These are phyloP conservation scores for Acacia confusa DNA, from an alignment of 306 rosid genomes.

Conservation along the genomic window DNA sequence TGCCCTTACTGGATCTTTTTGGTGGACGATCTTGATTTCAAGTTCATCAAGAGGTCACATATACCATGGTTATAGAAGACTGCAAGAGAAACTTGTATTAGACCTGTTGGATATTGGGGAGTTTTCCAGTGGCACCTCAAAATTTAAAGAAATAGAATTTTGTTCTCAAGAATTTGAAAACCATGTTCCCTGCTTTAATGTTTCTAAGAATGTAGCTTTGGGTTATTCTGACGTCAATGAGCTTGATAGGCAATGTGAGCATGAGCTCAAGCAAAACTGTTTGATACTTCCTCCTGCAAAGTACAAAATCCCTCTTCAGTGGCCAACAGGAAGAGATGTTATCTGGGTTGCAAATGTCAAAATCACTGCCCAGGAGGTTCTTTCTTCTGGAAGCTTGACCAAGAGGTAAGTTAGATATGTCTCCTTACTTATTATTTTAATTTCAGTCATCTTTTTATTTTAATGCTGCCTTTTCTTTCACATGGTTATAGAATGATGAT, in stretches of 20 bases:
- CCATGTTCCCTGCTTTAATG: conserved; percentile 84
- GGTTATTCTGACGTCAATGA: conserved; percentile 52
- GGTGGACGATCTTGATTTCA: conserved; percentile 92
- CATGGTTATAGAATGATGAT: conserved; percentile 85
- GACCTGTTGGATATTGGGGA: conserved; percentile 91
- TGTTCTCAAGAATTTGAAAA: conserved; percentile 76
- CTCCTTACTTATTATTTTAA: background rate
- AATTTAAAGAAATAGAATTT: conserved; percentile 74
- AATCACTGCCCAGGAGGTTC: conserved; percentile 89
- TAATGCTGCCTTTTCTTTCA: conserved; percentile 20
- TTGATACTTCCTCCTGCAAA: conserved; percentile 77
- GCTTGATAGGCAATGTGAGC: conserved; percentile 61
- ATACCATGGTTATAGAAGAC: conserved; percentile 87
- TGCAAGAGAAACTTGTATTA: conserved; percentile 82
- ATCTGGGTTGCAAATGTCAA: conserved; percentile 92
- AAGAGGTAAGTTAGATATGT: conserved; percentile 59
- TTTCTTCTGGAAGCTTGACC: conserved; percentile 95
- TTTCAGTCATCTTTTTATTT: background rate
- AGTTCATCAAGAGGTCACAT: conserved; percentile 75
- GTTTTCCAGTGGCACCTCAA: conserved; percentile 72
- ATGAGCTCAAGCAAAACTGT: conserved; percentile 60
- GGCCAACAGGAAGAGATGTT: conserved; percentile 98
- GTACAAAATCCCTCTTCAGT: conserved; percentile 88
- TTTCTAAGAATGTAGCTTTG: conserved; percentile 50
- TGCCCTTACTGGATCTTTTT: conserved; percentile 91